Percentiles rank a stretch among this genome's conserved stretches.
Conservation (phyloP, 2,329 filamentous ascomycete species). For the Beauveria sp. region DNA sequence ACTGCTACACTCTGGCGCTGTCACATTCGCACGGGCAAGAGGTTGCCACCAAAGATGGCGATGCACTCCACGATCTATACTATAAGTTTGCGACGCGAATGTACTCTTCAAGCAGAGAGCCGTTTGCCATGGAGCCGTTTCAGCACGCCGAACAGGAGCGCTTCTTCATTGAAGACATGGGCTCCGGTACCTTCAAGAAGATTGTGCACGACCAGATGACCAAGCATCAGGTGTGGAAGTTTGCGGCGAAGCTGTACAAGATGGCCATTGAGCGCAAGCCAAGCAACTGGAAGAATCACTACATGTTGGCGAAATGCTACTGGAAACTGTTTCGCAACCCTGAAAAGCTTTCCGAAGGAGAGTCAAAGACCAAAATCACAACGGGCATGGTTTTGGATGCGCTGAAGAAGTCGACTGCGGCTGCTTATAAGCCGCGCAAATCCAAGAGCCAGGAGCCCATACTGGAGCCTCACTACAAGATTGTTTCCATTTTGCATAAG, state of each 20-base stretch:
- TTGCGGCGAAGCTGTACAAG: constrained; percentile 47
- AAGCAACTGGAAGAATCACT: constrained; percentile 51
- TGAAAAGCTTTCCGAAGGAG: constrained; percentile 34
- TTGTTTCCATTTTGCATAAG: constrained; percentile 75
- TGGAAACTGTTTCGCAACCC: constrained; percentile 56
- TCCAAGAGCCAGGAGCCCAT: constrained; percentile 64
- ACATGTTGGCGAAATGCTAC: constrained; percentile 55
- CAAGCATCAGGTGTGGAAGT: constrained; percentile 55
- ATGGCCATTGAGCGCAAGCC: constrained; percentile 48
- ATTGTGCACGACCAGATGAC: constrained; percentile 49
- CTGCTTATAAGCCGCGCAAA: constrained; percentile 45
- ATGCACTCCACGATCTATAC: constrained; percentile 51
- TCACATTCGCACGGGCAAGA: constrained; percentile 45
- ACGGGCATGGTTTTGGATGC: constrained; percentile 36
- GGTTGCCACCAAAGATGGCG: constrained; percentile 38
- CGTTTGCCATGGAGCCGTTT: constrained; percentile 57
- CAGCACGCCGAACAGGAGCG: constrained; percentile 48
- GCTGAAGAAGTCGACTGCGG: constrained; percentile 43
- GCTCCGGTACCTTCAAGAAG: constrained; percentile 43
- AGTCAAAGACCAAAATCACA: constrained; percentile 26
- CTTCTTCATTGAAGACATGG: constrained; percentile 46
- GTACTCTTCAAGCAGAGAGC: constrained; percentile 54
- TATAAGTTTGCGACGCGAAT: constrained; percentile 54
- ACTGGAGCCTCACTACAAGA: constrained; percentile 88
- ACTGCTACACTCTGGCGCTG: constrained; percentile 62